phyloP scores from a whole-genome alignment of 441 rosid genomes.

The Mallotus repandus region DNA sequence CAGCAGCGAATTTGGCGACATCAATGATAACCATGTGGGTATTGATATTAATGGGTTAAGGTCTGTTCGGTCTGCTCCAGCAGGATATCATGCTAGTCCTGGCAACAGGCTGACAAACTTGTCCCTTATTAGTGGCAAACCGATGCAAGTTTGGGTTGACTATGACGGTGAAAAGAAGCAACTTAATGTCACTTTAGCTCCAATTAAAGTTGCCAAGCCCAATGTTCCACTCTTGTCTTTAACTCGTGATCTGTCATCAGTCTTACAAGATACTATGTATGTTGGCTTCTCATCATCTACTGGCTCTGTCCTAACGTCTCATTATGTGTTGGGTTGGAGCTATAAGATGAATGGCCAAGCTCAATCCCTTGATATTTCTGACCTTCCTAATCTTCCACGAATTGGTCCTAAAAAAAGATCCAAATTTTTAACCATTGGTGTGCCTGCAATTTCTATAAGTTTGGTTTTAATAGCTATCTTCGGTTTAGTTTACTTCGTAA shows the following conservation, averaged over 20 bases:
- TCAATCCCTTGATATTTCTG: constrained; percentile 26
- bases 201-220: constrained; percentile 27
- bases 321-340: constrained; percentile 45
- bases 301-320: constrained; percentile 27
- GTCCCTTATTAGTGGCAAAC: constrained; percentile 30
- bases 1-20: constrained; percentile 23
- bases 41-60: constrained; percentile 37
- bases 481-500: constrained; percentile 3
- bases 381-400: constrained; percentile 36
- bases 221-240: constrained; percentile 28
- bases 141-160: constrained; percentile 52
- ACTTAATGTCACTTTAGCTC: constrained; percentile 35
- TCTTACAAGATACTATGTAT: constrained; percentile 27
- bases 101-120: constrained; percentile 20
- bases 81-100: constrained; percentile 19
- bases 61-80: constrained; percentile 19
- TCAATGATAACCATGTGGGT: constrained; percentile 43
- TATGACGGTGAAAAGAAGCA: constrained; percentile 36
- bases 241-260: constrained; percentile 24
- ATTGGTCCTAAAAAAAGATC: constrained; percentile 18
- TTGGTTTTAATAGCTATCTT: constrained; percentile 6
- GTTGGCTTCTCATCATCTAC: constrained; percentile 47
- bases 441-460: constrained; percentile 25
- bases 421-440: constrained; percentile 20
- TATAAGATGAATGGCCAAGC: constrained; percentile 32